Conservation (phyloP, 1,139 yeast genomes). For the Protomyces inundatus region DNA sequence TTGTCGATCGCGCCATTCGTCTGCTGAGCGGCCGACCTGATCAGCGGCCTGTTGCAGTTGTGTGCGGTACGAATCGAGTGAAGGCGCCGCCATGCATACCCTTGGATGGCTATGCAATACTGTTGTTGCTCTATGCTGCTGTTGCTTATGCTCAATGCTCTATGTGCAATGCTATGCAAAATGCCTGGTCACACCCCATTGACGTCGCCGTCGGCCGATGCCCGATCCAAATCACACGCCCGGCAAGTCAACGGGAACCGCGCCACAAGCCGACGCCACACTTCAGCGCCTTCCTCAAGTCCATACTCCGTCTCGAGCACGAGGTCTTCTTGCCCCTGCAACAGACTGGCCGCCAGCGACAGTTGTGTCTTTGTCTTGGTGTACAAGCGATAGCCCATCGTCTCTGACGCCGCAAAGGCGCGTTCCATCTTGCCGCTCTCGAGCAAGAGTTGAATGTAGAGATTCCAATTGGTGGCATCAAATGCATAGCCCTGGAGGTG, state of each 20-base stretch:
- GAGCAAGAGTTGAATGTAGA: conserved; percentile 6
- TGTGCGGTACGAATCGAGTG: neutral
- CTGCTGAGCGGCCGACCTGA: conserved; percentile 1
- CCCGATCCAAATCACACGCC: too few species aligned
- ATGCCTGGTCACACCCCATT: too few species aligned
- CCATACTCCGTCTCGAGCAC: neutral
- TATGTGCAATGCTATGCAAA: too few species aligned
- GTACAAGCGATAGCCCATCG: neutral
- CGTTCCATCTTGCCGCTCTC: conserved; percentile 7
- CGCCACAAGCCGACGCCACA: neutral
- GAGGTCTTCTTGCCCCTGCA: neutral
- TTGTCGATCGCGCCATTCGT: neutral
- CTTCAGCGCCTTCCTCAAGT: neutral
- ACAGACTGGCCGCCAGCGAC: neutral
- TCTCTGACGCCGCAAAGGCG: neutral
- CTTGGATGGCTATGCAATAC: too few species aligned
- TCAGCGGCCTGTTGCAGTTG: neutral
- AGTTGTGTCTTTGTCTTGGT: neutral
- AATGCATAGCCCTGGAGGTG: conserved; percentile 15
- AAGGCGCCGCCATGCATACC: neutral
- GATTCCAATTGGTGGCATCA: conserved; percentile 17
- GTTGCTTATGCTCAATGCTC: too few species aligned
- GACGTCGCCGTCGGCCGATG: too few species aligned
- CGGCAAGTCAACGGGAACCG: neutral
- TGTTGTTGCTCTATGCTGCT: neutral